Evolutionary conservation across 2,329 filamentous ascomycete species (phyloP), one percentile per base, ranked within the genome.

Genomic region (Akanthomyces muscarius): DNA sequence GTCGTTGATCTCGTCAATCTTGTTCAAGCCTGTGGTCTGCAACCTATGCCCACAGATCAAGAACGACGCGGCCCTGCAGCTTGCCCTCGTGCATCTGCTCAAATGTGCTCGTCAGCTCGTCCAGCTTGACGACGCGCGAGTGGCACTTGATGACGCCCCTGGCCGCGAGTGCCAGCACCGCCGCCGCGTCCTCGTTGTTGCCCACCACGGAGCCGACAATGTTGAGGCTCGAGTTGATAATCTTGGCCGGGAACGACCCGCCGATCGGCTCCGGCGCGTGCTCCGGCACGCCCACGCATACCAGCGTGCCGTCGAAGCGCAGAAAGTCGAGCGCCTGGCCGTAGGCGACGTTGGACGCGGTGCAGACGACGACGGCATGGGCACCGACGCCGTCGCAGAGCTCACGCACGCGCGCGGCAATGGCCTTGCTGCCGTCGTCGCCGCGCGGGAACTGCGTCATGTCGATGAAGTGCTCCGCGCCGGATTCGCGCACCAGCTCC

Each of bases 141-240:
- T 48, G 63, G 30, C 45, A 51, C 47, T 62, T 48, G 36, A 64
- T 61, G 53, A 62, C 21, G 23, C 63, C 63, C 23, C 38, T 47
- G 4, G 38, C 21, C 41, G 59, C 63, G 30, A 62, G 51, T 1
- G 61, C 59, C 18, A 64, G 53, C 16, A 54, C 52, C 53, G 60
- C 47, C n/a, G 16, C 67, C 13, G 81, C 81, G 36, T 84, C 81
- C 59, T 75, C 72, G 48, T 80, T 75, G 59, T 79, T 83, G 0
- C 82, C 82, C 16, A 84, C 81, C 0, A 79, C 76, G 11, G 77
- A 80, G 5, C 80, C 81, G 5, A 79, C 76, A 63, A 85, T 80
- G n/a, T 71, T 77, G 56, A 75, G 69, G 65, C 81, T 76, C 63
- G 74, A 73, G 5, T 63, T 66, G 38, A 84, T 72, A 57, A 85